A percentile compares a stretch with the other conserved stretches of the same genome.
phyloP scores from a whole-genome alignment of 495 filamentous ascomycete species.

The Filosporella fistucella region DNA sequence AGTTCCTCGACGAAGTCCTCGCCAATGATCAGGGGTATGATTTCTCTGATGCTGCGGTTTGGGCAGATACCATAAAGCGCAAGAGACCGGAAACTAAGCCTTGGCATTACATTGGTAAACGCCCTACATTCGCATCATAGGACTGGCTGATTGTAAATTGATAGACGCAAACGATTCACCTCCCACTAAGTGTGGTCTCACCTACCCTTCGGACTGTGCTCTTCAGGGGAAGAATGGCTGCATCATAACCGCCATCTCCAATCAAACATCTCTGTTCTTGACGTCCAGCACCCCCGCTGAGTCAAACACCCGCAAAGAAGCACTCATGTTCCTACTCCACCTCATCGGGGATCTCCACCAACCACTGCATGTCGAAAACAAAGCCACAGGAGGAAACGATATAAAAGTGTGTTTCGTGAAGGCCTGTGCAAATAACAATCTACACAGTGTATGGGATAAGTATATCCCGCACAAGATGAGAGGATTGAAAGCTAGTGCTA shows the following conservation, averaged over 20 bases:
- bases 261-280: background rate
- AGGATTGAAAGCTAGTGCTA: too few species aligned
- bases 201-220: background rate
- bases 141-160: too few species aligned
- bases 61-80: background rate
- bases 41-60: background rate
- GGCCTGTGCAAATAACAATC: background rate
- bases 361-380: background rate
- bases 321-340: background rate
- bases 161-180: background rate
- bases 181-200: background rate
- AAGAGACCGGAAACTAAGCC: background rate
- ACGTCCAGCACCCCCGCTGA: background rate
- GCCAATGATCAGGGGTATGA: background rate
- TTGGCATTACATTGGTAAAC: conserved; percentile 1
- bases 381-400: background rate
- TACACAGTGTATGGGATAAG: background rate
- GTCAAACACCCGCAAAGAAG: background rate
- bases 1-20: background rate
- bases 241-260: background rate
- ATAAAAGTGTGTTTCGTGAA: background rate
- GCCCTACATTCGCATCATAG: too few species aligned
- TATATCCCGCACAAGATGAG: background rate
- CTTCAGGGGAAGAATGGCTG: background rate
- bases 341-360: background rate